phyloP scores from a whole-genome alignment of 352 stramenopile species.

The Phytophthora fragariaefolia region DNA sequence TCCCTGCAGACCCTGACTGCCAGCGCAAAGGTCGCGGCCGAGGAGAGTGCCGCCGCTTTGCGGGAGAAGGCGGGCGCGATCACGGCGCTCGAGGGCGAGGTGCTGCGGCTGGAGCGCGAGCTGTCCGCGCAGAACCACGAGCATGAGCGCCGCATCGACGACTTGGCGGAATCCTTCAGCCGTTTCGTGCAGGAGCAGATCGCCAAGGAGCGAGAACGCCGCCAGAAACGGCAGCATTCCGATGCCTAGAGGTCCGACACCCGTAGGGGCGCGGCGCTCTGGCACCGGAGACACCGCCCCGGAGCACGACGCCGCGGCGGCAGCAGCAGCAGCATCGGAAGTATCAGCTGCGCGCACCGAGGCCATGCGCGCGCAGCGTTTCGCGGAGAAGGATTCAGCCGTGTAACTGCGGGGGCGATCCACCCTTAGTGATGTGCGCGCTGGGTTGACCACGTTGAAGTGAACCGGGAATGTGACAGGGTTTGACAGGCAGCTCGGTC shows the following conservation, averaged over 20 bases:
- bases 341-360: background rate
- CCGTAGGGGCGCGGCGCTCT: background rate
- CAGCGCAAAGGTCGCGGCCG: conserved; percentile 32
- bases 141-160: conserved; percentile 63
- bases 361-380: background rate
- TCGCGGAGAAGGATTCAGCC: background rate
- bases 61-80: conserved; percentile 42
- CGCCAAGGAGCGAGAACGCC: conserved; percentile 45
- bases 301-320: background rate
- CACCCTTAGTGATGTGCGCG: too few species aligned
- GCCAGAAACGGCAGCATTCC: conserved; percentile 40
- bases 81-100: conserved; percentile 44
- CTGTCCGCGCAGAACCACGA: conserved; percentile 52
- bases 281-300: background rate
- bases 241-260: conserved; percentile 15
- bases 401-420: background rate
- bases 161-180: conserved; percentile 56
- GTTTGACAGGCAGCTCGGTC: background rate
- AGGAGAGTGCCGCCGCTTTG: conserved; percentile 40
- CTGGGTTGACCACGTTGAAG: background rate
- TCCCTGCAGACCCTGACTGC: conserved; percentile 27
- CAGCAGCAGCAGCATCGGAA: background rate
- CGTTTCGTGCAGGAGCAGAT: conserved; percentile 68
- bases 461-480: conserved; percentile 12
- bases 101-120: conserved; percentile 52